Percentiles rank a stretch among this genome's conserved stretches.
These are phyloP conservation scores for Colletotrichum australisinense DNA, from an alignment of 2,329 filamentous ascomycete genomes.

Conservation along the genomic window DNA sequence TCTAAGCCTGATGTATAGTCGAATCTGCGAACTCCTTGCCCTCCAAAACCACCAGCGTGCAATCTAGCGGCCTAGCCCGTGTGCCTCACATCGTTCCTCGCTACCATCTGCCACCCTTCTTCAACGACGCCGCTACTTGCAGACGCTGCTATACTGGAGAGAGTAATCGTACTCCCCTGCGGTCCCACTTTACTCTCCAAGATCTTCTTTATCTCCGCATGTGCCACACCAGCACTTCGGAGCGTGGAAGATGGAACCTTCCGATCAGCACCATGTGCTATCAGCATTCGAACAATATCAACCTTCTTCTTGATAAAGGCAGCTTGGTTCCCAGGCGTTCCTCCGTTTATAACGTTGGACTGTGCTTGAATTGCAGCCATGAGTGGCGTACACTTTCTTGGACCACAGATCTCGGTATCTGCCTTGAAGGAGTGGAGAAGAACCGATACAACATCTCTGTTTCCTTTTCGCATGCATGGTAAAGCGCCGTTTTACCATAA, in stretches of 20 bases:
- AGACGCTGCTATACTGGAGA: neutral
- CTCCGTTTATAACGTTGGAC: too few relatives aligned
- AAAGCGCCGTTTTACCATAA: too few relatives aligned
- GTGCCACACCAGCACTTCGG: neutral
- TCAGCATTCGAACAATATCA: neutral
- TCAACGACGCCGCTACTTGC: neutral
- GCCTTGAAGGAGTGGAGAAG: too few relatives aligned
- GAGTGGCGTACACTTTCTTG: too few relatives aligned
- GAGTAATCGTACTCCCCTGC: neutral
- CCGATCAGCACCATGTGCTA: neutral
- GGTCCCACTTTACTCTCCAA: neutral
- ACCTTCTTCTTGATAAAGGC: too few relatives aligned
- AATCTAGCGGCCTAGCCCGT: neutral
- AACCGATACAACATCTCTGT: too few relatives aligned
- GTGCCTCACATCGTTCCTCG: neutral
- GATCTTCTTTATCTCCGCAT: neutral
- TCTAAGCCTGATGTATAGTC: neutral
- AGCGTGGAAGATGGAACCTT: neutral
- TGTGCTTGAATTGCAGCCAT: too few relatives aligned
- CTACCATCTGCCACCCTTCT: neutral
- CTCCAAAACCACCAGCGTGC: too few relatives aligned
- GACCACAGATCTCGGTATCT: too few relatives aligned
- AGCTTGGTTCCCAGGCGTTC: too few relatives aligned
- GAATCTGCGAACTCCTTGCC: neutral
- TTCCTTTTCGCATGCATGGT: too few relatives aligned